These are phyloP conservation scores for Saturnispora diversa DNA, from an alignment of 805 yeast genomes.

Conservation along the genomic window DNA sequence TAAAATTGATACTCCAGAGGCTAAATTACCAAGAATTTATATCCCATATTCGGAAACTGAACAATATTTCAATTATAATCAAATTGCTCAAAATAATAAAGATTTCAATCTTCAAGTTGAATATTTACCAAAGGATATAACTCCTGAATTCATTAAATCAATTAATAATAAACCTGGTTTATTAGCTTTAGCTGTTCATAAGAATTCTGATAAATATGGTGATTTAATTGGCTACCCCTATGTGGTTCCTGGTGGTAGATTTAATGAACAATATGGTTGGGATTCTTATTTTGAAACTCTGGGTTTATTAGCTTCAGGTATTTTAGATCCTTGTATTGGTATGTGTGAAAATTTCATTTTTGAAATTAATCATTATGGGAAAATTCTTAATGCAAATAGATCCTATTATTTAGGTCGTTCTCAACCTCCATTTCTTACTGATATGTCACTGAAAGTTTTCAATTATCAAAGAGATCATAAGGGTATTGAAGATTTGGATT, in stretches of 20 bases:
- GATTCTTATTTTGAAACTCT: constrained; percentile 89
- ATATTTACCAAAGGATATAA: constrained; percentile 64
- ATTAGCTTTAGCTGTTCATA: constrained; percentile 67
- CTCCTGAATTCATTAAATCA: constrained; percentile 69
- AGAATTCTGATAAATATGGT: constrained; percentile 24
- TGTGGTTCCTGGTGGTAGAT: constrained; percentile 95
- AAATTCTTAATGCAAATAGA: constrained; percentile 88
- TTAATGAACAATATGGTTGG: constrained; percentile 97
- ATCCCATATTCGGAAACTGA: constrained; percentile 63
- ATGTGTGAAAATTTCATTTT: constrained; percentile 89
- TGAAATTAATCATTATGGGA: constrained; percentile 85
- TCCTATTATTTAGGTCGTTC: constrained; percentile 85
- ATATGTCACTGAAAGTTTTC: constrained; percentile 71
- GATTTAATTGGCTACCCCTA: constrained; percentile 62
- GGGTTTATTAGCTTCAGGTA: constrained; percentile 65
- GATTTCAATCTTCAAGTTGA: constrained; percentile 61
- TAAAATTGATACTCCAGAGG: constrained; percentile 56
- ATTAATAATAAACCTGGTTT: constrained; percentile 80
- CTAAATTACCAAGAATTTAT: constrained; percentile 66
- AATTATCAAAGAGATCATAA: constrained; percentile 37
- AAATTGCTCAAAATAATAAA: constrained; percentile 48
- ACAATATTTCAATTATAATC: constrained; percentile 60
- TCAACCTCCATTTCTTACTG: constrained; percentile 95
- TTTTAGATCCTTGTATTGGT: constrained; percentile 68
- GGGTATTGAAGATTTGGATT: constrained; percentile 44